These are phyloP conservation scores for Leishmania gerbilli DNA, from an alignment of 208 protist genomes.

Conservation along the genomic window DNA sequence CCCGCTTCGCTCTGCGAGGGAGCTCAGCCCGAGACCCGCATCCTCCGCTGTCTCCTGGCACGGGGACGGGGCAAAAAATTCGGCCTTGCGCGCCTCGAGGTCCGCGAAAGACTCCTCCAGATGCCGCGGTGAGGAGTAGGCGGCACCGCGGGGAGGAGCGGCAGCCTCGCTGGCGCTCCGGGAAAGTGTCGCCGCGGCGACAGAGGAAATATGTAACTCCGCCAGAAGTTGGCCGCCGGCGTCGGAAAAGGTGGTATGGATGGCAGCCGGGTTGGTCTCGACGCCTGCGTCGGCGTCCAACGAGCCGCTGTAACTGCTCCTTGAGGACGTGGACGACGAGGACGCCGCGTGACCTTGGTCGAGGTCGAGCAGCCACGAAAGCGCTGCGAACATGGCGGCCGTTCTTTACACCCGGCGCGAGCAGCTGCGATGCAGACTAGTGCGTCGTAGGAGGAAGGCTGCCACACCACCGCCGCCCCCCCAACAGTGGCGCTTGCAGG, in stretches of 20 bases:
- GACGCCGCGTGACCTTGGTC: neutral
- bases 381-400: conserved; percentile 12
- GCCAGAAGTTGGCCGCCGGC: conserved; percentile 9
- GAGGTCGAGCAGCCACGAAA: conserved; percentile 32
- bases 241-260: conserved; percentile 5
- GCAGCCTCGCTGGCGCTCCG: neutral
- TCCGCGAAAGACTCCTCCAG: conserved; percentile 16
- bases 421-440: neutral
- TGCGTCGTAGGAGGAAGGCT: neutral
- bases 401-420: neutral
- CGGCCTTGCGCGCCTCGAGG: conserved; percentile 13
- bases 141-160: neutral
- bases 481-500: neutral
- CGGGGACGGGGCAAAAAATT: conserved; percentile 8
- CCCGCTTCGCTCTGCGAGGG: neutral
- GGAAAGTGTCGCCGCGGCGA: neutral
- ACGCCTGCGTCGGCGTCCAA: neutral
- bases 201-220: conserved; percentile 14
- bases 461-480: neutral
- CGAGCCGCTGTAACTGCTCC: conserved; percentile 1
- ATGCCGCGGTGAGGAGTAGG: neutral
- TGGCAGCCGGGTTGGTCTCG: conserved; percentile 1
- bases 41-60: neutral
- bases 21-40: neutral
- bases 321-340: conserved; percentile 10